Conservation (phyloP, 2,329 filamentous ascomycete genomes). For the Blastomyces parvus region DNA sequence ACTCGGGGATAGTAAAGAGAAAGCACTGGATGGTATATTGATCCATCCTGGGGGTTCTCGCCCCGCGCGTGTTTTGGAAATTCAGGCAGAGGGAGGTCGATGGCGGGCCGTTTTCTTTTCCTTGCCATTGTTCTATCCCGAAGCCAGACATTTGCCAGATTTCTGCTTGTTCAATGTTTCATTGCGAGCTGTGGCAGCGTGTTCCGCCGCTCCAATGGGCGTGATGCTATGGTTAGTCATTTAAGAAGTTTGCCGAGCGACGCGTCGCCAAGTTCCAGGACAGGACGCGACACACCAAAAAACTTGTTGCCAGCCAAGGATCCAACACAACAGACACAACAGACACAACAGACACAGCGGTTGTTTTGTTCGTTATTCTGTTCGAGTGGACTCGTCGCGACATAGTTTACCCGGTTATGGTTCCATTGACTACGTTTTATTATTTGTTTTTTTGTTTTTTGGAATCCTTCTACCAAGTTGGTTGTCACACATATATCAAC, state of each 20-base stretch:
- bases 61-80: conserved; percentile 8
- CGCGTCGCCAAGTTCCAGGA: no score
- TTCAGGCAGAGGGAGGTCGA: conserved; percentile 15
- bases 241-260: no score
- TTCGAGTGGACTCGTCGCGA: no score
- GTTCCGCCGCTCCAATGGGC: background rate
- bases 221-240: background rate
- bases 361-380: background rate
- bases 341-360: background rate
- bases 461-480: background rate
- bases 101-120: conserved; percentile 36
- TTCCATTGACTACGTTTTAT: background rate
- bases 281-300: no score
- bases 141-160: no score
- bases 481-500: no score
- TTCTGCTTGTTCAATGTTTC: background rate
- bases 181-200: background rate
- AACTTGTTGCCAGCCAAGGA: no score
- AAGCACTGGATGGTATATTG: conserved; percentile 51
- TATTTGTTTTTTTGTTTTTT: background rate
- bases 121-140: conserved; percentile 26
- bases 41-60: background rate
- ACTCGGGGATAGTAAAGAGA: conserved; percentile 58
- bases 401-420: no score
- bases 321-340: background rate